Evolutionary conservation across 164 flowering plant genomes (phyloP).

Genomic region (Vitis rotundifolia): DNA sequence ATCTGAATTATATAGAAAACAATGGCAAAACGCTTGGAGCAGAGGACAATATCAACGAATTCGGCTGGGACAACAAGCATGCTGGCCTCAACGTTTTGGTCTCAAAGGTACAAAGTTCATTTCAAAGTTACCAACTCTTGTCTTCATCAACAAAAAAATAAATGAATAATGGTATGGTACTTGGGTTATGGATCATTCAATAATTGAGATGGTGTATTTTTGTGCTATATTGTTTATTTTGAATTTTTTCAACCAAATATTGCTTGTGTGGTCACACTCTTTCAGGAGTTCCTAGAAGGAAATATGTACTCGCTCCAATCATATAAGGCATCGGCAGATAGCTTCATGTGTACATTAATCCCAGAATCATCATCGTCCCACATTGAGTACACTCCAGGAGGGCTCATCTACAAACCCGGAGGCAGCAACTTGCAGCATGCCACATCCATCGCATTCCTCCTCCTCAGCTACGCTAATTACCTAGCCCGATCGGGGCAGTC

Average conservation of each 20-base stretch:
- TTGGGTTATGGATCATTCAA: no score
- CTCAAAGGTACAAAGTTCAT: slow-evolving; percentile 57
- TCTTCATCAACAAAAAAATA: background rate
- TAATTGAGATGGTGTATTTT: no score
- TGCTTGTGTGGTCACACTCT: background rate
- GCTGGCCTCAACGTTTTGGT: slow-evolving; percentile 92
- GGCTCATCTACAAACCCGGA: slow-evolving; percentile 86
- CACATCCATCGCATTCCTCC: slow-evolving; percentile 83
- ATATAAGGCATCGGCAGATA: slow-evolving; percentile 83
- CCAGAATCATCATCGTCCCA: slow-evolving; percentile 77
- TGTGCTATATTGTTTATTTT: no score
- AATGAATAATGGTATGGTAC: no score
- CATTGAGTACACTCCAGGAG: slow-evolving; percentile 83
- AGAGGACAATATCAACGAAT: slow-evolving; percentile 81
- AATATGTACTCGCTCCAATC: slow-evolving; percentile 52
- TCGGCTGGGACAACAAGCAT: slow-evolving; percentile 98
- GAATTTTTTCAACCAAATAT: no score
- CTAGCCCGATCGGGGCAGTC: slow-evolving; percentile 53
- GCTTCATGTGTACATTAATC: slow-evolving; percentile 87
- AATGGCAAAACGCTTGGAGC: slow-evolving; percentile 90
- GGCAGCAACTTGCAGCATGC: slow-evolving; percentile 95
- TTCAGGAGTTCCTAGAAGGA: slow-evolving; percentile 84
- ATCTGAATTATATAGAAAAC: slow-evolving; percentile 65
- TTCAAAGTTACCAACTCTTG: background rate
- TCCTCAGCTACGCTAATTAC: slow-evolving; percentile 81